A percentile compares a stretch with the other conserved stretches of the same genome.
These are phyloP conservation scores for Sarocladium kiliense DNA, from an alignment of 2,329 filamentous ascomycete species.

Conservation along the genomic window DNA sequence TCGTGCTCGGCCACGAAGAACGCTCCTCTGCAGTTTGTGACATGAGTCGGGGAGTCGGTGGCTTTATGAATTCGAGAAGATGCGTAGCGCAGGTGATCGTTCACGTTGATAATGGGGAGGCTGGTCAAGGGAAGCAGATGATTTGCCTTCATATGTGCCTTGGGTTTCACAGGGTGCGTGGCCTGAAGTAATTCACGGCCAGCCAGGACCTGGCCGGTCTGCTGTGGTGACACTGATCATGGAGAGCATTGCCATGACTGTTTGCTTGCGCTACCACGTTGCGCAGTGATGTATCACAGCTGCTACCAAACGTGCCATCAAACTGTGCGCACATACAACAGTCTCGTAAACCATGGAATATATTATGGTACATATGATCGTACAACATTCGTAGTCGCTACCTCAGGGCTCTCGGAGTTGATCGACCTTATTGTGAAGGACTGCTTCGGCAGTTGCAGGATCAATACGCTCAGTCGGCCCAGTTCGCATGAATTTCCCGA, in stretches of 20 bases:
- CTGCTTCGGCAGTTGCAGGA: conserved; percentile 42
- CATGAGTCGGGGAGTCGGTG: no score
- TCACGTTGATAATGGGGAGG: background rate
- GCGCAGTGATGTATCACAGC: background rate
- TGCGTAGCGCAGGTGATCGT: background rate
- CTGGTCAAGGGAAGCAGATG: background rate
- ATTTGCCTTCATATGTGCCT: background rate
- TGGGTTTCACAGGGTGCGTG: background rate
- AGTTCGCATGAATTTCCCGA: conserved; percentile 52
- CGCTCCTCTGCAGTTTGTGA: background rate
- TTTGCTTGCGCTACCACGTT: background rate
- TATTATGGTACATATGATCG: background rate
- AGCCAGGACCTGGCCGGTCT: background rate
- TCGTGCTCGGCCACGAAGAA: background rate
- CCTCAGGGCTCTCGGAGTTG: background rate
- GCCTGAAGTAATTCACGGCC: background rate
- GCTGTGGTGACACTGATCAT: background rate
- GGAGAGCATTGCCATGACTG: background rate
- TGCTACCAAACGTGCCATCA: background rate
- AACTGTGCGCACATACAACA: no score
- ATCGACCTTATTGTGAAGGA: conserved; percentile 29
- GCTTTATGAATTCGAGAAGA: background rate
- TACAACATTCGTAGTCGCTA: background rate
- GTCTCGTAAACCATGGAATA: no score
- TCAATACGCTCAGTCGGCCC: conserved; percentile 52